Percentiles rank a stretch among this genome's conserved stretches.
Evolutionary conservation across 2,329 filamentous ascomycete genomes (phyloP).

Genomic region (Periglandula ipomoeae): DNA sequence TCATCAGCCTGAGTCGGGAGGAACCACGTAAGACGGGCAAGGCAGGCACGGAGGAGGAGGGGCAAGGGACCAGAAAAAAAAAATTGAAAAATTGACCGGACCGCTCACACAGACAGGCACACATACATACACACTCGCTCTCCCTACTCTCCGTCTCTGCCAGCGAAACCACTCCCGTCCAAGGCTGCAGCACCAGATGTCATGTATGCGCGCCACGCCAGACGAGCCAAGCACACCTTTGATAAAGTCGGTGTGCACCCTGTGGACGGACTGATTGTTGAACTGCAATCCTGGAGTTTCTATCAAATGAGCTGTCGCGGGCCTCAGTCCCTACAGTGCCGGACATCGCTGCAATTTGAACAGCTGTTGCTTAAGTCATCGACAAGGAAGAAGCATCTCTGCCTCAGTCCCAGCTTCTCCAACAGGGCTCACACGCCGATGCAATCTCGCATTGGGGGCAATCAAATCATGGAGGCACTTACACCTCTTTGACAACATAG

Average conservation of each 20-base stretch:
- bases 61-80: neutral
- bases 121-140: neutral
- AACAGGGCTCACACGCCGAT: too few relatives aligned
- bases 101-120: neutral
- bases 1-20: neutral
- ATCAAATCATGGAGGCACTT: too few relatives aligned
- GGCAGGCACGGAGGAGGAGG: too few relatives aligned
- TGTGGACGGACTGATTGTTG: too few relatives aligned
- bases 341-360: too few relatives aligned
- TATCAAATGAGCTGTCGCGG: too few relatives aligned
- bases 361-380: too few relatives aligned
- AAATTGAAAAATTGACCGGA: neutral
- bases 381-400: too few relatives aligned
- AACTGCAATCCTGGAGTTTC: too few relatives aligned
- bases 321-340: too few relatives aligned
- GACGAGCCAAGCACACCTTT: neutral
- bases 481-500: neutral
- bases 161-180: neutral
- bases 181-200: neutral
- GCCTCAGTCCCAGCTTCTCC: too few relatives aligned
- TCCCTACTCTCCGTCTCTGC: neutral
- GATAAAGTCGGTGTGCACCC: slow-evolving; percentile 3
- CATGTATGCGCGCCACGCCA: neutral
- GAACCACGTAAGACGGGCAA: neutral
- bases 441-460: too few relatives aligned